Percentiles rank a stretch among this genome's conserved stretches.
These are phyloP conservation scores for Pulveroboletus sp. DNA, from an alignment of 768 basidiomycete species.

Conservation along the genomic window DNA sequence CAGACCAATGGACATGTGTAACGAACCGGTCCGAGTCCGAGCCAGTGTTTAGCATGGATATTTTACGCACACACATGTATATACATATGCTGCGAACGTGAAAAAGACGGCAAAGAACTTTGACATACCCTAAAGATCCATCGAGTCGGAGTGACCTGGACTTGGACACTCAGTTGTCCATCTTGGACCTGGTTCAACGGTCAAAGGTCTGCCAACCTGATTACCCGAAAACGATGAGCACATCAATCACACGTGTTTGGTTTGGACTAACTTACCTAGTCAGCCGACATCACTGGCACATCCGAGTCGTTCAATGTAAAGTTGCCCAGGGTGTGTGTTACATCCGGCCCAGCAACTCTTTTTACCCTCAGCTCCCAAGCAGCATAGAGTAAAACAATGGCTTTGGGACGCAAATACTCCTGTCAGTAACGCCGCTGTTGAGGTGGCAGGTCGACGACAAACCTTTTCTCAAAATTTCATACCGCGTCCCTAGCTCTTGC, in stretches of 20 bases:
- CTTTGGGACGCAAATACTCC: conserved; percentile 1
- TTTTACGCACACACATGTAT: too few relatives aligned
- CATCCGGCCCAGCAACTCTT: background rate
- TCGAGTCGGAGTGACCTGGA: too few relatives aligned
- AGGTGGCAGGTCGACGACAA: background rate
- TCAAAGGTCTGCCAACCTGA: background rate
- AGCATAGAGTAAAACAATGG: conserved; percentile 7
- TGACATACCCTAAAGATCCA: too few relatives aligned
- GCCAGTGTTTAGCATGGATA: too few relatives aligned
- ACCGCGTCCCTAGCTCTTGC: conserved; percentile 11
- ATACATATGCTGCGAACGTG: too few relatives aligned
- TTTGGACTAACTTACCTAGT: conserved; percentile 8
- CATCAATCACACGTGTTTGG: background rate
- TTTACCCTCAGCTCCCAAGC: background rate
- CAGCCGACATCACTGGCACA: background rate
- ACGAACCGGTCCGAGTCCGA: too few relatives aligned
- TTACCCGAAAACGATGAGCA: conserved; percentile 7
- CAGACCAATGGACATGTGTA: too few relatives aligned
- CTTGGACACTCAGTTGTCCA: background rate
- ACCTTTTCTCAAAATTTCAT: conserved; percentile 25
- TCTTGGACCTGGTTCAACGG: background rate
- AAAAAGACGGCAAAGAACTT: too few relatives aligned
- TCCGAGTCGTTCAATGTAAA: background rate
- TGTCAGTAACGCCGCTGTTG: background rate
- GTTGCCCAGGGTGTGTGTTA: too few relatives aligned